Conservation (phyloP, 1,284 basidiomycete genomes). For the Agroathelia rolfsii region DNA sequence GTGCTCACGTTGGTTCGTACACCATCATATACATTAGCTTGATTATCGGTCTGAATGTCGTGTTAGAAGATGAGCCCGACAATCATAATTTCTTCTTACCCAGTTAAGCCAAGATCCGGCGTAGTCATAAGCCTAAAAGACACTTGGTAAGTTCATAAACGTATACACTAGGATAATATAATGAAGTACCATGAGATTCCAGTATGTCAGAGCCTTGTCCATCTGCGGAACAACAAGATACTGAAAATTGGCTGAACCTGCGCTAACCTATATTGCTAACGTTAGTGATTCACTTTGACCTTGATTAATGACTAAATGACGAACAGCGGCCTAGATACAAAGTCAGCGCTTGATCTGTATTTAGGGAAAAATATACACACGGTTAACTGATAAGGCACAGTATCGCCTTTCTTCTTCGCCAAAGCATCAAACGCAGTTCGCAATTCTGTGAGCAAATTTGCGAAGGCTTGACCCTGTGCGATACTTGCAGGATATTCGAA, state of each 20-base stretch:
- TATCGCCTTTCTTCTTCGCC: constrained; percentile 46
- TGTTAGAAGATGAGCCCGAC: too few relatives aligned
- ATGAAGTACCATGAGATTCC: constrained; percentile 45
- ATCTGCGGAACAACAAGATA: constrained; percentile 44
- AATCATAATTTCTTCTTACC: too few relatives aligned
- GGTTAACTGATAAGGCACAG: constrained; percentile 47
- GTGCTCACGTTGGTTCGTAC: constrained; percentile 54
- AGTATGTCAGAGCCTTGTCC: constrained; percentile 38
- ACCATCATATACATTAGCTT: constrained; percentile 74
- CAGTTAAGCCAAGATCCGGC: constrained; percentile 59
- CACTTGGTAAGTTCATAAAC: constrained; percentile 7
- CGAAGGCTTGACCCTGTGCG: constrained; percentile 9
- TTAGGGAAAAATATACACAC: constrained; percentile 17
- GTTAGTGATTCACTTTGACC: too few relatives aligned
- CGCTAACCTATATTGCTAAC: constrained; percentile 44
- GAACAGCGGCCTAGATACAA: constrained; percentile 27
- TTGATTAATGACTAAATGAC: too few relatives aligned
- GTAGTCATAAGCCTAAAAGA: constrained; percentile 63
- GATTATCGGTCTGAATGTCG: constrained; percentile 49
- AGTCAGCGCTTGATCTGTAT: not conserved
- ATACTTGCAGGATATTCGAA: constrained; percentile 14
- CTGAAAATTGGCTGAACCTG: constrained; percentile 60
- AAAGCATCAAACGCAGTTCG: constrained; percentile 46
- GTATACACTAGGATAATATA: too few relatives aligned
- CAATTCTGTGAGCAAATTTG: constrained; percentile 42